Conservation (phyloP, 2,329 filamentous ascomycete genomes). For the Fusarium miscanthi region DNA sequence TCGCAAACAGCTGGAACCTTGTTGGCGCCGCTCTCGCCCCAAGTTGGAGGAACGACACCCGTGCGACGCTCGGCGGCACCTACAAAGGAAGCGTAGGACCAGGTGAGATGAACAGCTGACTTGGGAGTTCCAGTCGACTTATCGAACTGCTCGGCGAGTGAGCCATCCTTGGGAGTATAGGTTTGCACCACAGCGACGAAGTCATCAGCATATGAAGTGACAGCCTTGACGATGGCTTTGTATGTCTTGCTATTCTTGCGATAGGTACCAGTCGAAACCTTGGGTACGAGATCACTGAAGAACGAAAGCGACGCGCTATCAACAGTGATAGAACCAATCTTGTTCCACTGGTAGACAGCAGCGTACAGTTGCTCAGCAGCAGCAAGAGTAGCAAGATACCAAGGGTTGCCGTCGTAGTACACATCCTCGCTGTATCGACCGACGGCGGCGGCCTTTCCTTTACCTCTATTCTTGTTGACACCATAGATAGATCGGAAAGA, state of each 20-base stretch:
- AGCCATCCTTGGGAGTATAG: slow-evolving; percentile 71
- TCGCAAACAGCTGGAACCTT: slow-evolving; percentile 31
- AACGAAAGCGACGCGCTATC: slow-evolving; percentile 12
- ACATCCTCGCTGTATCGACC: slow-evolving; percentile 76
- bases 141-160: slow-evolving; percentile 73
- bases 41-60: slow-evolving; percentile 63
- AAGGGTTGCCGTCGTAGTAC: slow-evolving; percentile 81
- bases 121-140: slow-evolving; percentile 61
- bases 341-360: slow-evolving; percentile 75
- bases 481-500: slow-evolving; percentile 75
- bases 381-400: slow-evolving; percentile 78
- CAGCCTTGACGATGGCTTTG: slow-evolving; percentile 16
- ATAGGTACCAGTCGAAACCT: slow-evolving; percentile 18
- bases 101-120: slow-evolving; percentile 75
- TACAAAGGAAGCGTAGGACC: slow-evolving; percentile 76
- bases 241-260: slow-evolving; percentile 13
- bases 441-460: slow-evolving; percentile 67
- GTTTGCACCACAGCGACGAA: slow-evolving; percentile 61
- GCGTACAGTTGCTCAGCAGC: slow-evolving; percentile 82
- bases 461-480: slow-evolving; percentile 71
- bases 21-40: slow-evolving; percentile 52
- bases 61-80: slow-evolving; percentile 66
- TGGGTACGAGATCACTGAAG: slow-evolving; percentile 21
- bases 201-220: slow-evolving; percentile 18
- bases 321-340: slow-evolving; percentile 65